Evolutionary conservation across 2,329 filamentous ascomycete genomes (phyloP).

Genomic region (Pseudovirgaria hyperparasitica): DNA sequence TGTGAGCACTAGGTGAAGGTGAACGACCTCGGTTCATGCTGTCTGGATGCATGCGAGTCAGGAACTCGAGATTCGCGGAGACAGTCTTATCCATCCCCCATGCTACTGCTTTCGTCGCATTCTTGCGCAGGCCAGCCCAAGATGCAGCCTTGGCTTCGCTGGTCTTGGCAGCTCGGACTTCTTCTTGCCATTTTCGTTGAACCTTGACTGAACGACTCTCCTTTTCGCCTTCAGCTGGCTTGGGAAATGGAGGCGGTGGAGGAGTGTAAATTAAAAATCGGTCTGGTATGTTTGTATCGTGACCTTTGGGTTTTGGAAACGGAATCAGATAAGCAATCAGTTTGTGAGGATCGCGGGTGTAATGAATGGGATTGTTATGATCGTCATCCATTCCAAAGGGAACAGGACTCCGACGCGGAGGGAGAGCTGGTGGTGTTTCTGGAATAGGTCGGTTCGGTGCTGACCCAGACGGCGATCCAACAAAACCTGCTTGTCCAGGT

Average conservation of each 20-base stretch:
- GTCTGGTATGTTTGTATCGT: conserved; percentile 21
- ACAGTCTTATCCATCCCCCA: conserved; percentile 30
- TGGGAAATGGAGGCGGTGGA: conserved; percentile 27
- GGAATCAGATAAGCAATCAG: conserved; percentile 32
- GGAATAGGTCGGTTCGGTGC: background rate
- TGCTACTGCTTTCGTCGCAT: conserved; percentile 26
- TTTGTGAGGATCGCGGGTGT: conserved; percentile 28
- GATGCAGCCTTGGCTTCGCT: conserved; percentile 25
- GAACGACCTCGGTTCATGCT: background rate
- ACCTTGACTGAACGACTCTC: conserved; percentile 30
- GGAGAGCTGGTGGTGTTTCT: conserved; percentile 4
- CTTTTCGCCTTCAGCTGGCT: conserved; percentile 28
- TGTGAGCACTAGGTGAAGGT: background rate
- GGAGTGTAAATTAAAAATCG: conserved; percentile 35
- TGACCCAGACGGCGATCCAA: too few relatives aligned
- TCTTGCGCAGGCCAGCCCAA: conserved; percentile 31
- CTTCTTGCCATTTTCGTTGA: conserved; percentile 33
- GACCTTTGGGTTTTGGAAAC: conserved; percentile 29
- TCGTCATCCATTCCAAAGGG: conserved; percentile 3
- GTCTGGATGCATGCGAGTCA: conserved; percentile 24
- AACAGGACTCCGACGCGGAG: conserved; percentile 4
- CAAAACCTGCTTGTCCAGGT: too few relatives aligned
- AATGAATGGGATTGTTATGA: conserved; percentile 23
- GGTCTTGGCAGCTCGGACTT: conserved; percentile 30
- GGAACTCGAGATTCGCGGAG: conserved; percentile 29